Evolutionary conservation across 495 filamentous ascomycete genomes (phyloP).

Genomic region (Echria macrotheca): DNA sequence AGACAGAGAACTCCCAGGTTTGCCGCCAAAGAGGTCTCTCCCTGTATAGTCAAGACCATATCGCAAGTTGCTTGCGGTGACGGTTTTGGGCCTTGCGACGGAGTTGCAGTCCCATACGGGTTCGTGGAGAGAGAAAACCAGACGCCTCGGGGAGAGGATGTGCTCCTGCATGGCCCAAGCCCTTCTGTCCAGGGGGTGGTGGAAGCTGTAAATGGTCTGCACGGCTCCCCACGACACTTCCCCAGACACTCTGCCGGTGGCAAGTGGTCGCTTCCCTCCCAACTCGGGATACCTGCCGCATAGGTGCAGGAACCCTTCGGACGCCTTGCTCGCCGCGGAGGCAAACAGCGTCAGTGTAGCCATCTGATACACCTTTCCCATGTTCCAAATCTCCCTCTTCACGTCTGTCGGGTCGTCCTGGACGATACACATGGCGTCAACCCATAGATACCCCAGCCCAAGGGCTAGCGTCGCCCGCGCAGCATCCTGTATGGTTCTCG

Average conservation of each 20-base stretch:
- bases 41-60: too few species aligned
- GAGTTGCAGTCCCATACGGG: slow-evolving; percentile 12
- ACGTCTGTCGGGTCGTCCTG: neutral
- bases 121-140: slow-evolving; percentile 4
- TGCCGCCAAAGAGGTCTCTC: too few species aligned
- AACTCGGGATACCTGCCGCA: neutral
- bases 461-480: too few species aligned
- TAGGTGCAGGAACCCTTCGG: neutral
- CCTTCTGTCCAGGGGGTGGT: neutral
- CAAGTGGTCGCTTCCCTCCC: neutral
- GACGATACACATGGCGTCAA: slow-evolving; percentile 5
- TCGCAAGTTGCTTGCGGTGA: too few species aligned
- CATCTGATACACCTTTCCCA: neutral
- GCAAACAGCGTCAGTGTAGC: neutral
- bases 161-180: slow-evolving; percentile 7
- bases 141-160: neutral
- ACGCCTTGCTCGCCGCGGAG: neutral
- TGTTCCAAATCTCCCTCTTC: neutral
- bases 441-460: slow-evolving; percentile 6
- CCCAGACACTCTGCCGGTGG: neutral
- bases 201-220: neutral
- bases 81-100: too few species aligned
- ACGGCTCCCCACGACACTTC: too few species aligned
- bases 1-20: too few species aligned
- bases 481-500: too few species aligned